Conservation (phyloP, 1,284 basidiomycete genomes). For the Ustilago trichophora region DNA sequence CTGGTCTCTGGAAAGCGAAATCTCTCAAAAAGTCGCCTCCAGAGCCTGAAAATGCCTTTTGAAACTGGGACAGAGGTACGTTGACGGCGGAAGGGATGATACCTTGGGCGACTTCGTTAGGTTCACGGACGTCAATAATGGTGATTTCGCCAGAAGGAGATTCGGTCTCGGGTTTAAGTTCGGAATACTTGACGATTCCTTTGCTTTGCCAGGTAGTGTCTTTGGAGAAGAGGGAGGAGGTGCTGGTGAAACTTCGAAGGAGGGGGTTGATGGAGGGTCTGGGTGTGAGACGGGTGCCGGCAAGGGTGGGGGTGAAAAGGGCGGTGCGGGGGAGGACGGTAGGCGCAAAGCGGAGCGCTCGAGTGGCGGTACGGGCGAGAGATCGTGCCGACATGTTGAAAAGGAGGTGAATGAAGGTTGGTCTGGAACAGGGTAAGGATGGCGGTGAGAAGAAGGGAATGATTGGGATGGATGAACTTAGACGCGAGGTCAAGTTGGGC, state of each 20-base stretch:
- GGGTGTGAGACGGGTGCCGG: neutral
- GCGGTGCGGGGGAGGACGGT: neutral
- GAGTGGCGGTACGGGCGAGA: neutral
- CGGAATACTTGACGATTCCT: conserved; percentile 76
- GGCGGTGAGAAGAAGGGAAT: neutral
- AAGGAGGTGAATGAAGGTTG: neutral
- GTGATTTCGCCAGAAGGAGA: conserved; percentile 75
- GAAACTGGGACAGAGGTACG: conserved; percentile 83
- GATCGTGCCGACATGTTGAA: neutral
- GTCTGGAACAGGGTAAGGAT: neutral
- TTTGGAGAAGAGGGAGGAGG: conserved; percentile 2
- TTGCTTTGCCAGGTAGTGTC: conserved; percentile 54
- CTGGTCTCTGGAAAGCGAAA: conserved; percentile 86
- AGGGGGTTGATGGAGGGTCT: neutral
- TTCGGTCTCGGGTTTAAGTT: conserved; percentile 82
- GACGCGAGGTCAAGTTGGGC: no score
- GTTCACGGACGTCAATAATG: conserved; percentile 82
- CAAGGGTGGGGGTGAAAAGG: neutral
- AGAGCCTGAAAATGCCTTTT: conserved; percentile 73
- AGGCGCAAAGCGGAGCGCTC: neutral
- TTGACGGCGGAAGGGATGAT: conserved; percentile 95
- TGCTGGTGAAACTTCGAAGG: neutral
- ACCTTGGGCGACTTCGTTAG: conserved; percentile 89
- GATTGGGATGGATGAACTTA: neutral
- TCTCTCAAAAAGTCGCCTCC: conserved; percentile 67